Evolutionary conservation across 257 asterid species (phyloP), one percentile per base, ranked within the genome.

Genomic region (Knoxia roxburghii): DNA sequence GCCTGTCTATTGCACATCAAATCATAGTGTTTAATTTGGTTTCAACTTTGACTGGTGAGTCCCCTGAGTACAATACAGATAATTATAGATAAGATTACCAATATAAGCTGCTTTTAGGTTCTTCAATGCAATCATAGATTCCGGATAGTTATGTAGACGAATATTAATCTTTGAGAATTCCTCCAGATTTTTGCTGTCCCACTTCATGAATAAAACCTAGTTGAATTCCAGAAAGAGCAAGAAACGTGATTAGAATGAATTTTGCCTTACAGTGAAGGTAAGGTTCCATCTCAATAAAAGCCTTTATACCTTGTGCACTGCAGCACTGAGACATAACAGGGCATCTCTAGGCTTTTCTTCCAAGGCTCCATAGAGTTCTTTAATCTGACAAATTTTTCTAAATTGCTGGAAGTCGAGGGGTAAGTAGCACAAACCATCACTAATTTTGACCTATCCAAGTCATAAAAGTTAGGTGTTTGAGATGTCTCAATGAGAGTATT

Each of bases 21-120:
- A 65, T 17, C 52, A 59, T 63, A 67, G 61, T 45, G 67, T 68
- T 74, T 60, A 41, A n/a, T 62, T 32, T 24, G 32, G 61, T 24
- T 54, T 26, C 13, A 37, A 37, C 41, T 49, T 57, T 57, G 64
- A 67, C 26, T 43, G 40, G 65, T 24, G 17, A 23, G 61, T 20
- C 48, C 24, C 10, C 41, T 4, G 54, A 12, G 21, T n/a, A n/a
- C n/a, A 64, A 14, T 24, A 32, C 41, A 50, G 21, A 6, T 43
- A 61, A 10, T 6, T 52, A 14, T 41, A 37, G 14, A 32, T 46
- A 67, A 10, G 61, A 50, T 69, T 86, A 92, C 97, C 97, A 68
- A 93, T 93, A 80, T 90, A 93, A 77, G 99, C 97, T 65, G 99
- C 99, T 88, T 93, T 93, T 56, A 93, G 91, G 77, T 90, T 88